Conservation (phyloP, 2,329 filamentous ascomycete genomes). For the Didymella arachidicola region DNA sequence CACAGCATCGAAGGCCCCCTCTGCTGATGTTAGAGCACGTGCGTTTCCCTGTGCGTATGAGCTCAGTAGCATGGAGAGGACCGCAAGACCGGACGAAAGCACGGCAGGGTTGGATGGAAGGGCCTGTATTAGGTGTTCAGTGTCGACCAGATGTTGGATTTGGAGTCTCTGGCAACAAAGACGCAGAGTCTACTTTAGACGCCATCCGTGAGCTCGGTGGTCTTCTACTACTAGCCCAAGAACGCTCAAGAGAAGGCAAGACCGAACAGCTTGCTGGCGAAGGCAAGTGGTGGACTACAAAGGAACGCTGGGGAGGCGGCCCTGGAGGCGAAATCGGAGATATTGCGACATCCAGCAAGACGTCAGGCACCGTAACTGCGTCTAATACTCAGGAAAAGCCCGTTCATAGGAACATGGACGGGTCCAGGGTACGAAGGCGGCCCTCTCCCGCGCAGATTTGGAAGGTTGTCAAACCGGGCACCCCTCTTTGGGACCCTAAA, state of each 20-base stretch:
- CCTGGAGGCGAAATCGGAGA: constrained; percentile 55
- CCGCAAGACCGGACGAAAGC: constrained; percentile 62
- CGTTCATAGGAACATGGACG: constrained; percentile 32
- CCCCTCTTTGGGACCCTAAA: constrained; percentile 64
- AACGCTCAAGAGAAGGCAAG: constrained; percentile 64
- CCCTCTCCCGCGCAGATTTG: constrained; percentile 60
- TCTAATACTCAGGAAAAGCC: constrained; percentile 49
- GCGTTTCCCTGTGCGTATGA: constrained; percentile 65
- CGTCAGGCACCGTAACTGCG: constrained; percentile 35
- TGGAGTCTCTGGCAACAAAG: constrained; percentile 44
- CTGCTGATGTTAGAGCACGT: constrained; percentile 59
- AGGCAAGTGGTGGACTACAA: constrained; percentile 67
- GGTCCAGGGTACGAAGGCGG: constrained; percentile 49
- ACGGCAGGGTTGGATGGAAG: constrained; percentile 64
- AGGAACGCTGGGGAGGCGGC: constrained; percentile 65
- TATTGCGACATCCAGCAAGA: constrained; percentile 35
- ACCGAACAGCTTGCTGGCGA: constrained; percentile 60
- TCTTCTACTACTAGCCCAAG: constrained; percentile 66
- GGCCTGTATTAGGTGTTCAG: constrained; percentile 64
- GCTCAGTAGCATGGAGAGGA: constrained; percentile 61
- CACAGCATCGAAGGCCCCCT: constrained; percentile 56
- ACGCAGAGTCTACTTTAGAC: constrained; percentile 56
- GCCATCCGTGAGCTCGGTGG: constrained; percentile 65
- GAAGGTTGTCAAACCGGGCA: constrained; percentile 60
- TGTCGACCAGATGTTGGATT: constrained; percentile 64